Conservation (phyloP, 495 filamentous ascomycete species). For the Chaetomium tenue region DNA sequence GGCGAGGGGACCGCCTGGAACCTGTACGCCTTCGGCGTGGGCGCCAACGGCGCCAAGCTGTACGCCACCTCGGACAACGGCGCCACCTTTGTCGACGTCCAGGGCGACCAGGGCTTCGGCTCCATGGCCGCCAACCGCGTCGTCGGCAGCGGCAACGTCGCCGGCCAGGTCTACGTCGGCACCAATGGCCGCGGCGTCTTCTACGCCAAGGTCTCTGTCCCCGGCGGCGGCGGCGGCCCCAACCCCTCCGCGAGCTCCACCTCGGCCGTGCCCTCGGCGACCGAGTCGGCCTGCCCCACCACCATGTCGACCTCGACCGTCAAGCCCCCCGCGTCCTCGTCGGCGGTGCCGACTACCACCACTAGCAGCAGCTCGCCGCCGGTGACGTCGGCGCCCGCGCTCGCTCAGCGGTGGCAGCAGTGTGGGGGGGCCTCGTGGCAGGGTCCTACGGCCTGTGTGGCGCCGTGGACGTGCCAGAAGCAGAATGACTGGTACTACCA, state of each 20-base stretch:
- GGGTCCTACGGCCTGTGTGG: conserved; percentile 27
- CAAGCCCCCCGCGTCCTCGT: conserved; percentile 3
- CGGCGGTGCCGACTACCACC: conserved; percentile 7
- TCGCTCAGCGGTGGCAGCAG: conserved; percentile 28
- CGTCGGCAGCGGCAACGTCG: conserved; percentile 49
- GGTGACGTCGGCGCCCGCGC: conserved; percentile 5
- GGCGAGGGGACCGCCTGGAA: conserved; percentile 42
- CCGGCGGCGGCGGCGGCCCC: conserved; percentile 10
- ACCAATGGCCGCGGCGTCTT: conserved; percentile 60
- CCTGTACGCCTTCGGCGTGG: conserved; percentile 51
- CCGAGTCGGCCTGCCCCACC: no score
- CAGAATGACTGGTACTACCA: conserved; percentile 46
- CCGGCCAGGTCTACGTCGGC: conserved; percentile 56
- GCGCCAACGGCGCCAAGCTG: conserved; percentile 45
- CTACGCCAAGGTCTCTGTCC: conserved; percentile 41
- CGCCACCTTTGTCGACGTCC: conserved; percentile 52
- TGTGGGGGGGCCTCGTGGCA: conserved; percentile 29
- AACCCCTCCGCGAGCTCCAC: background rate
- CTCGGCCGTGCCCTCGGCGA: conserved; percentile 10
- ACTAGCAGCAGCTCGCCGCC: conserved; percentile 15
- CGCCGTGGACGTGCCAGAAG: conserved; percentile 23
- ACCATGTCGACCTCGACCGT: conserved; percentile 23
- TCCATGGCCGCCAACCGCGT: conserved; percentile 46
- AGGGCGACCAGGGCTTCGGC: conserved; percentile 55
- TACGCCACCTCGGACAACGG: conserved; percentile 53